phyloP scores from a whole-genome alignment of 2,329 filamentous ascomycete species.

The Aspergillus neotritici region DNA sequence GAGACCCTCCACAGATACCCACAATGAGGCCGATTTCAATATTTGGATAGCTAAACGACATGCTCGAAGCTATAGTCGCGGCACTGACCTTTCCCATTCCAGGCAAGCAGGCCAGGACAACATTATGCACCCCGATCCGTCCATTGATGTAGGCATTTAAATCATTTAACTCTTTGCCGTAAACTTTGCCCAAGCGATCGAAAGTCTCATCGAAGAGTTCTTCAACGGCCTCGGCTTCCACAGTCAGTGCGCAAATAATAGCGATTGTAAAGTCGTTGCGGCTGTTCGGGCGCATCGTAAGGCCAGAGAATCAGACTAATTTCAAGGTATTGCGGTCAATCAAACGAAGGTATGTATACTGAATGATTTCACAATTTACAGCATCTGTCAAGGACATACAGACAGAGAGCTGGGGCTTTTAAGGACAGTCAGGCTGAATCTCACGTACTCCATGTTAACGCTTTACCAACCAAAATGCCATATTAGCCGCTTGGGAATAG shows the following conservation, averaged over 20 bases:
- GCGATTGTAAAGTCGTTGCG: slow-evolving; percentile 8
- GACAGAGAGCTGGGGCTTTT: too few species aligned
- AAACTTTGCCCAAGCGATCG: not conserved
- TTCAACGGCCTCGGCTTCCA: slow-evolving; percentile 9
- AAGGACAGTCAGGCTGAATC: too few species aligned
- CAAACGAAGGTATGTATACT: too few species aligned
- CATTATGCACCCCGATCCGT: slow-evolving; percentile 13
- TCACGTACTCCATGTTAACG: too few species aligned
- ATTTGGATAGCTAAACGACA: not conserved
- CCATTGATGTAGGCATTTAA: slow-evolving; percentile 11
- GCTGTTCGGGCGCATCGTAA: not conserved
- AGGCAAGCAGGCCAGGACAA: slow-evolving; percentile 15
- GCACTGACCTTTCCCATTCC: slow-evolving; percentile 11
- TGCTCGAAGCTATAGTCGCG: slow-evolving; percentile 4
- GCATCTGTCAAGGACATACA: too few species aligned
- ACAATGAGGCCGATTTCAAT: slow-evolving; percentile 16
- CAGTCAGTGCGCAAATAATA: slow-evolving; percentile 8
- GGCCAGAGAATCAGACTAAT: too few species aligned
- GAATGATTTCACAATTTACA: too few species aligned
- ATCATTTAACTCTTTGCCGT: slow-evolving; percentile 3
- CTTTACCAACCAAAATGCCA: too few species aligned
- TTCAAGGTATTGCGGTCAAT: too few species aligned
- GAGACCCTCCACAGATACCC: slow-evolving; percentile 17
- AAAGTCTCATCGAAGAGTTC: slow-evolving; percentile 7
- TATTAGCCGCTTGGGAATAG: too few species aligned